Evolutionary conservation across 179 eudicot species (phyloP), one percentile per base, ranked within the genome.

Genomic region (Gypsophila paniculata): DNA sequence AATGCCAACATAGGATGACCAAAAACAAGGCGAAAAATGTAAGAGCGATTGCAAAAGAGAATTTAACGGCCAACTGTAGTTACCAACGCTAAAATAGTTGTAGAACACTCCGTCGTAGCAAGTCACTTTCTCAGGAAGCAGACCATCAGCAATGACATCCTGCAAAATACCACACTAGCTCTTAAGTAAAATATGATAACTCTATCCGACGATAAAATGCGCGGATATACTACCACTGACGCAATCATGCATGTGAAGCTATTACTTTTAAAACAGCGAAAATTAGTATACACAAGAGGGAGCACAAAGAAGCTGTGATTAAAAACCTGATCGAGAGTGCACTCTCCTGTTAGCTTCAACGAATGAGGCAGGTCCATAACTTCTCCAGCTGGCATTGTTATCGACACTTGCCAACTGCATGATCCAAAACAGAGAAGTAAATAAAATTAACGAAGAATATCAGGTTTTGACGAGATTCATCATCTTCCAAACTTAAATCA

Each of bases 51-150:
- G 58, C 34, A 38, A 65, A 12, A 53, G 52, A 80, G 21, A 36
- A 64, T 26, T 8, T 42, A 18, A 21, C 32, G 59, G 70, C 49
- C 29, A 77, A 66, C 55, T 44, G 18, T 52, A 64, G 39, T 73
- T 78, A 95, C 99, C 99, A 77, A 95, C 83, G 79, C 99, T 95
- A 74, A 90, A 95, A 79, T 95, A 95, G 72, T 95, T 95, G 75
- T 95, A 95, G 81, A 90, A 92, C 74, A 92, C 96, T 77, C 99
- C 98, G 68, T 84, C 88, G 51, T 83, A 90, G 81, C 88, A 89
- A 72, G 89, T 74, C 57, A 90, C 81, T 77, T 90, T 86, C 76
- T 91, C 89, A 10, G 99, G 94, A 63, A 82, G 76, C 60, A 74
- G 80, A 63, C 88, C 88, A 72, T 82, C 87, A 54, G 80, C 74